A percentile compares a stretch with the other conserved stretches of the same genome.
Evolutionary conservation across 352 stramenopile genomes (phyloP).

Genomic region (Phytopythium oedochilum): DNA sequence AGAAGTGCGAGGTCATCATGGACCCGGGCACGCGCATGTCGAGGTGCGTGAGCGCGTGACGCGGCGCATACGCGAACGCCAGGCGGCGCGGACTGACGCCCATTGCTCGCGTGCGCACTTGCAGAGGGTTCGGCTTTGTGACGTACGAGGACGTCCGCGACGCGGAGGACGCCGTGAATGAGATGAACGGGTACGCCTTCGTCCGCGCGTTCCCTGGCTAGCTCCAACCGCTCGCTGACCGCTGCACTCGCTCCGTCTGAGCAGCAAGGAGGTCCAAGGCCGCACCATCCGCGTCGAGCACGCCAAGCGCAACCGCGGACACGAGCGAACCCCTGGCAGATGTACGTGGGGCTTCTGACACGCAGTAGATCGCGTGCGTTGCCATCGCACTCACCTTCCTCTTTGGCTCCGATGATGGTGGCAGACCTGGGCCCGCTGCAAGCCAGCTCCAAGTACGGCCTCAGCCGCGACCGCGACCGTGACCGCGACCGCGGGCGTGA

Average conservation of each 20-base stretch:
- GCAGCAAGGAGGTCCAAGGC: constrained; percentile 71
- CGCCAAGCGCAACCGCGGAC: constrained; percentile 72
- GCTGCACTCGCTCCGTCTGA: constrained; percentile 2
- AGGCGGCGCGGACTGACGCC: not conserved
- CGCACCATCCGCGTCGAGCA: constrained; percentile 74
- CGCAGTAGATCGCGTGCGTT: not conserved
- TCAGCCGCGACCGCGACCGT: not conserved
- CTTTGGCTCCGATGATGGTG: not conserved
- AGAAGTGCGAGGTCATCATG: constrained; percentile 80
- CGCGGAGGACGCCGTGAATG: constrained; percentile 69
- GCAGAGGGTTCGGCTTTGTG: constrained; percentile 71
- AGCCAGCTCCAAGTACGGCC: constrained; percentile 72
- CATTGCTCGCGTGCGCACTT: not conserved
- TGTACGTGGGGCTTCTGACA: constrained; percentile 33
- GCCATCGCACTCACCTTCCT: not conserved
- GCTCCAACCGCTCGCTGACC: too few relatives aligned
- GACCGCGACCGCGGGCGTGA: constrained; percentile 24
- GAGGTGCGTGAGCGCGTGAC: constrained; percentile 21
- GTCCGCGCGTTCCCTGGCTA: not conserved
- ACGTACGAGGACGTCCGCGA: constrained; percentile 77
- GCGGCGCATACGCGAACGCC: too few relatives aligned
- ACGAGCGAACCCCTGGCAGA: constrained; percentile 81
- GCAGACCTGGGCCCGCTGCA: constrained; percentile 68
- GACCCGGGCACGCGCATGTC: constrained; percentile 76
- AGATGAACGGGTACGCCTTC: constrained; percentile 64